Base-by-base conservation (phyloP, 208 protist genomes). In the Tritrichomonas musculus region DNA sequence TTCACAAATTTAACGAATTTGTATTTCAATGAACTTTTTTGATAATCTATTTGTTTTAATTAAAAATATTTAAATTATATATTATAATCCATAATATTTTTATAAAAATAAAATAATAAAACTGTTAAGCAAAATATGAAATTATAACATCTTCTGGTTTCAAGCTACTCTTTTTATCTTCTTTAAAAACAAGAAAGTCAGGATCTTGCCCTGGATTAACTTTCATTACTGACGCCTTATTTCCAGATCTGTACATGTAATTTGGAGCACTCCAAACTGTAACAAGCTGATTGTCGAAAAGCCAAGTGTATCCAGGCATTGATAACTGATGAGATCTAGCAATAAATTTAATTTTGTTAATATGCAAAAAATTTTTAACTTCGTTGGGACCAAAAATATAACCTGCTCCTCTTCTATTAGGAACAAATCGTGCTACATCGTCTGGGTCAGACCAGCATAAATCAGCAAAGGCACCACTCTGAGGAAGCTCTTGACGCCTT, bases 211-310 rank as follows among this genome's bases (percentile, higher is more conserved):
- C 77, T 20, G 53, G 53, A 13, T 3, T 17, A 11, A 53, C 20
- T 57, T 60, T 88, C 77, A 88, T 88, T 3, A 88, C 77, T 27
- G 8, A 53, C 9, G 77, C 77, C 47, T 55, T 60, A 50, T 88
- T 88, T 53, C 77, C 77, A 41, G 41, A 53, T 57, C 77, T 92
- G n/a, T 92, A 92, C 55, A 64, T 72, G 55, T 92, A 94, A 95
- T 98, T 98, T n/a, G 97, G 97, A 8, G 97, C 97, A 4, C 96
- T 97, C 97, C 97, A 98, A 39, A 98, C 97, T 17, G 97, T 98
- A 17, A 97, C 97, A 9, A 98, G 94, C 14, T 84, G n/a, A 92
- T 95, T 41, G 13, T 96, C 94, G 36, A 98, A 98, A 94, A 97
- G 97, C 94, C 97, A 97, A 95, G 97, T 97, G 94, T 97, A 97